Evolutionary conservation across 1,284 basidiomycete species (phyloP).

Genomic region (Cystobasidium sp.): DNA sequence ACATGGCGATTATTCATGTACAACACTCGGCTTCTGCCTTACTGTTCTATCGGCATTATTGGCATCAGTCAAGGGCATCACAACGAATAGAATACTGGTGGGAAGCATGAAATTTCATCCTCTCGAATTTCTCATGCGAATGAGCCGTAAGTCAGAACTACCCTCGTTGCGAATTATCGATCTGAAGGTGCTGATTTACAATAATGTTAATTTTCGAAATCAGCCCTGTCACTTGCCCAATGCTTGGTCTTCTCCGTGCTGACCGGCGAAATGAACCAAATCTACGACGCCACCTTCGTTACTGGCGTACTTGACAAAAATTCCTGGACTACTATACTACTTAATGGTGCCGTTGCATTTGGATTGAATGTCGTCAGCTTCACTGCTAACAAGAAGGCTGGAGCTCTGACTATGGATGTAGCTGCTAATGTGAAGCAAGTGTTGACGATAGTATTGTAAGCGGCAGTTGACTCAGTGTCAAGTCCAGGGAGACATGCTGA

Average conservation of each 20-base stretch:
- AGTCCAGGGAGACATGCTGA: not conserved
- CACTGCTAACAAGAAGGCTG: slow-evolving; percentile 85
- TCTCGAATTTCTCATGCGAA: slow-evolving; percentile 78
- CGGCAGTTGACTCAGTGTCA: slow-evolving; percentile 54
- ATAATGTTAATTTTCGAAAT: not conserved
- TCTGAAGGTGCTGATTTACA: not conserved
- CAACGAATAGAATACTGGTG: slow-evolving; percentile 66
- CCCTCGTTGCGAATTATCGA: not conserved
- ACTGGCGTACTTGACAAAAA: not conserved
- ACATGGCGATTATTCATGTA: slow-evolving; percentile 58
- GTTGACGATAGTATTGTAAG: slow-evolving; percentile 81
- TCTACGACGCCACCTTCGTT: slow-evolving; percentile 18
- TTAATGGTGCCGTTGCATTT: slow-evolving; percentile 86
- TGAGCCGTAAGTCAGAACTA: slow-evolving; percentile 63
- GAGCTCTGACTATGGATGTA: slow-evolving; percentile 82
- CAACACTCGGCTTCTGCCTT: slow-evolving; percentile 75
- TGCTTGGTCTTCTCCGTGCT: slow-evolving; percentile 66
- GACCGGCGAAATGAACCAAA: slow-evolving; percentile 22
- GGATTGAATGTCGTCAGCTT: slow-evolving; percentile 83
- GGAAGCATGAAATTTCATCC: slow-evolving; percentile 69
- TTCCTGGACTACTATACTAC: slow-evolving; percentile 59
- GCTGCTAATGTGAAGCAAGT: slow-evolving; percentile 92
- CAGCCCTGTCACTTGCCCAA: slow-evolving; percentile 78
- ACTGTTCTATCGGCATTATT: slow-evolving; percentile 85
- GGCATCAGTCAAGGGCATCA: slow-evolving; percentile 86